Evolutionary conservation across 352 stramenopile species (phyloP), one percentile per base, ranked within the genome.

Genomic region (Paralagenidium karlingii): DNA sequence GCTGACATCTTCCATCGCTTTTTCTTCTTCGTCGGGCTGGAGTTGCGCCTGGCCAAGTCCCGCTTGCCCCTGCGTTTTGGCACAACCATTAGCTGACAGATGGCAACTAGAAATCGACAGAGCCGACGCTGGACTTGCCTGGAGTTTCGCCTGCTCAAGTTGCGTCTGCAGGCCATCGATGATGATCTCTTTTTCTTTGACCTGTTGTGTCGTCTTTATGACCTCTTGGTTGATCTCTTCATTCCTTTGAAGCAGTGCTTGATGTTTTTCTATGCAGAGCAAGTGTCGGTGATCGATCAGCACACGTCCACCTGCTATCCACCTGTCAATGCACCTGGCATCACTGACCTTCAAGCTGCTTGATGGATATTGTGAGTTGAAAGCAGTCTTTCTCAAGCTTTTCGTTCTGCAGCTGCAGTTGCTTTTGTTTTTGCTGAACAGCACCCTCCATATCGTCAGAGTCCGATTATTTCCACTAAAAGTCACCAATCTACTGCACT

Each of bases 121-220:
- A n/a, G n/a, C n/a, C n/a, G n/a, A n/a, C n/a, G n/a, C n/a, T n/a
- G n/a, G n/a, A n/a, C n/a, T n/a, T n/a, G n/a, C 27, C 40, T 62
- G 50, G 13, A 29, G 26, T 19, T 51, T 33, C 19, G 43, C 39
- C 1, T 55, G 40, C 8, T 34, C 40, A 8, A 80, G 50, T 26
- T 54, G 37, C 40, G 57, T 22, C 21, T 53, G 48, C 20, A 82
- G 50, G 9, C 66, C 40, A 19, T 48, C 49, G 10, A 82, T 73
- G 38, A 60, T 47, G 1, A 39, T 24, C 5, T 70, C 34, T 26
- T 60, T 64, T 9, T 52, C 47, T 21, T 62, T 34, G 4, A 69
- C 34, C 13, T 36, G 39, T 39, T 61, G 16, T 11, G 45, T 26
- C 8, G 43, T 34, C 12, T 36, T 31, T 21, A 46, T 45, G 13